Conservation (phyloP, 331 rosid species). For the Pyrus hybrid region DNA sequence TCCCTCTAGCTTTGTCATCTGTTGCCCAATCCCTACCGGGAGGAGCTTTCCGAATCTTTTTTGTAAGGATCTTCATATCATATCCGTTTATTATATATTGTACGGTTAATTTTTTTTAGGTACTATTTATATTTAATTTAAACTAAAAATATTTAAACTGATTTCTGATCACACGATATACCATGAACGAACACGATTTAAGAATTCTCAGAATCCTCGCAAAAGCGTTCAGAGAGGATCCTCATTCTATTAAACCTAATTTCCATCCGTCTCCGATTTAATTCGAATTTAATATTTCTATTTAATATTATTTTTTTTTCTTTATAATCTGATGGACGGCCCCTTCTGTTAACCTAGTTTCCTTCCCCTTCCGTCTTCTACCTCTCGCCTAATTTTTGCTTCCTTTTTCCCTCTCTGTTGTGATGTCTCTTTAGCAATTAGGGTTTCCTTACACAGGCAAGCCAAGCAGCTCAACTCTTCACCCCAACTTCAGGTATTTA, state of each 20-base stretch:
- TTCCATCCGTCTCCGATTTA: not conserved
- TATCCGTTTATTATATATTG: too few species aligned
- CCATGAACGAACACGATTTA: too few species aligned
- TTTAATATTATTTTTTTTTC: not conserved
- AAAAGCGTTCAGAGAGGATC: too few species aligned
- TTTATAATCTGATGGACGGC: not conserved
- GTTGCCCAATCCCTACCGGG: too few species aligned
- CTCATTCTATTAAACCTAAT: too few species aligned
- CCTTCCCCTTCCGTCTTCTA: not conserved
- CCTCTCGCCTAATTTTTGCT: not conserved
- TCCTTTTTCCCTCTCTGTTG: not conserved
- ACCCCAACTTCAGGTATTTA: not conserved
- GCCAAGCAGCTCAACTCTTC: constrained; percentile 1
- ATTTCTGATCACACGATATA: too few species aligned
- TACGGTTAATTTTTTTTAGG: fast-evolving
- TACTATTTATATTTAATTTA: too few species aligned
- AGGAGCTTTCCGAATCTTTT: too few species aligned
- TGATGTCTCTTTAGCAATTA: not conserved
- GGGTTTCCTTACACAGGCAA: not conserved
- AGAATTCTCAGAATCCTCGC: too few species aligned
- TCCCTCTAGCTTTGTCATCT: not conserved
- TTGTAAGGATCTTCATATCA: too few species aligned
- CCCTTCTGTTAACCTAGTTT: not conserved
- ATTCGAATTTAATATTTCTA: not conserved
- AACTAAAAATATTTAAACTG: too few species aligned